Evolutionary conservation across 306 rosid genomes (phyloP).

Genomic region (Spatholobus suberectus): DNA sequence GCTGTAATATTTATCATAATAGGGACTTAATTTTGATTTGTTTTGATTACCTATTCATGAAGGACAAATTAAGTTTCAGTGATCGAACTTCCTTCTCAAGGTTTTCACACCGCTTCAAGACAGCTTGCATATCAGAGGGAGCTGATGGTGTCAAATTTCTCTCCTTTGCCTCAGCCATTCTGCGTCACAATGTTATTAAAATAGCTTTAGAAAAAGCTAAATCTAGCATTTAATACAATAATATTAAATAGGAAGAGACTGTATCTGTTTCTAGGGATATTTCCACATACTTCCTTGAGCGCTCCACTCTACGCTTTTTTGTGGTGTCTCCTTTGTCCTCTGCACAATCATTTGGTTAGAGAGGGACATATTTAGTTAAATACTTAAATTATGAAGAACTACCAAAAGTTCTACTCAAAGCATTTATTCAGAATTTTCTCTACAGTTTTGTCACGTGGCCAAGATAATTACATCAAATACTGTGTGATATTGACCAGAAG

Average conservation of each 20-base stretch:
- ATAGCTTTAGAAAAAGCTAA: not conserved
- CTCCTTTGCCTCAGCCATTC: slow-evolving; percentile 99
- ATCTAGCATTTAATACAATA: not conserved
- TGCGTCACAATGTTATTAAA: slow-evolving; percentile 47
- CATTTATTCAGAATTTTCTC: slow-evolving; percentile 16
- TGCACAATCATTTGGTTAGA: slow-evolving; percentile 56
- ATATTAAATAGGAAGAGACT: not conserved
- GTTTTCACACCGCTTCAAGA: slow-evolving; percentile 83
- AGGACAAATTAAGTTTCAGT: slow-evolving; percentile 84
- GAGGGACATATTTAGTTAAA: not conserved
- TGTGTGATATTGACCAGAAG: not conserved
- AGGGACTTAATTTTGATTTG: not conserved
- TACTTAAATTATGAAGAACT: not conserved
- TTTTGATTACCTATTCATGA: slow-evolving; percentile 85
- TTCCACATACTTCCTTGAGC: slow-evolving; percentile 82
- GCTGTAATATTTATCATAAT: not conserved
- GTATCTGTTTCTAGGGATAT: slow-evolving; percentile 20
- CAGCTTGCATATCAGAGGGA: slow-evolving; percentile 88
- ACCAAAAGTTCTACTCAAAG: not conserved
- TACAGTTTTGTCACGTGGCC: not conserved
- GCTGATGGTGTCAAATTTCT: slow-evolving; percentile 77
- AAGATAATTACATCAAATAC: not conserved
- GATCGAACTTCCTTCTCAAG: slow-evolving; percentile 98
- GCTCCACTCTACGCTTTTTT: slow-evolving; percentile 95
- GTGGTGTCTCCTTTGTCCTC: slow-evolving; percentile 84